Conservation (phyloP, 1,284 basidiomycete genomes). For the Chalciporus sp. region DNA sequence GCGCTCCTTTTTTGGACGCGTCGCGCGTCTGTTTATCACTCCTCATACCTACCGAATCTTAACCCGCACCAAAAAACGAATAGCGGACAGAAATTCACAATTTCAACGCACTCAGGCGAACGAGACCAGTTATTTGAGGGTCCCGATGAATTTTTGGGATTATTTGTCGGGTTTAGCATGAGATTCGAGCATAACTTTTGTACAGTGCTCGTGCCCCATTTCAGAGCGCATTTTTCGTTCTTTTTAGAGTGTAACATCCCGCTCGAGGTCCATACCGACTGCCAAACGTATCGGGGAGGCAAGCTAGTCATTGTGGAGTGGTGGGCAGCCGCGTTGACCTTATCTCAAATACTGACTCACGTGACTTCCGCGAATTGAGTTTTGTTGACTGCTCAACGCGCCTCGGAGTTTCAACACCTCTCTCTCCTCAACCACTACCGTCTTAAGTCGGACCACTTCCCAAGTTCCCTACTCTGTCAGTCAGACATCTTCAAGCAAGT, state of each 20-base stretch:
- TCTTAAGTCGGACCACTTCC: slow-evolving; percentile 37
- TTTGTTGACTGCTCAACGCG: slow-evolving; percentile 55
- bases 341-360: slow-evolving; percentile 39
- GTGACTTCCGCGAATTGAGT: slow-evolving; percentile 41
- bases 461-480: slow-evolving; percentile 34
- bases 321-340: slow-evolving; percentile 15
- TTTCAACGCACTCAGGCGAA: slow-evolving; percentile 24
- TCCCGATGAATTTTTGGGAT: slow-evolving; percentile 17
- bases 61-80: slow-evolving; percentile 30
- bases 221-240: slow-evolving; percentile 21
- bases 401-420: slow-evolving; percentile 60
- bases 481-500: slow-evolving; percentile 22
- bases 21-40: slow-evolving; percentile 29
- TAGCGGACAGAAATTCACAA: slow-evolving; percentile 31
- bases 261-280: slow-evolving; percentile 2
- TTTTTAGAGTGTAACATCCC: slow-evolving; percentile 18
- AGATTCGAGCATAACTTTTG: slow-evolving; percentile 23
- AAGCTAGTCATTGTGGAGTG: slow-evolving; percentile 6
- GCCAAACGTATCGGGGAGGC: slow-evolving; percentile 1
- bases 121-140: slow-evolving; percentile 17
- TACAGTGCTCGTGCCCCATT: neutral
- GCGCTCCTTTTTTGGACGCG: slow-evolving; percentile 45
- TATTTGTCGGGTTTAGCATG: slow-evolving; percentile 22
- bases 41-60: slow-evolving; percentile 40
- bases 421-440: slow-evolving; percentile 54